Base-by-base conservation (phyloP, 306 rosid species). In the Begonia masoniana region DNA sequence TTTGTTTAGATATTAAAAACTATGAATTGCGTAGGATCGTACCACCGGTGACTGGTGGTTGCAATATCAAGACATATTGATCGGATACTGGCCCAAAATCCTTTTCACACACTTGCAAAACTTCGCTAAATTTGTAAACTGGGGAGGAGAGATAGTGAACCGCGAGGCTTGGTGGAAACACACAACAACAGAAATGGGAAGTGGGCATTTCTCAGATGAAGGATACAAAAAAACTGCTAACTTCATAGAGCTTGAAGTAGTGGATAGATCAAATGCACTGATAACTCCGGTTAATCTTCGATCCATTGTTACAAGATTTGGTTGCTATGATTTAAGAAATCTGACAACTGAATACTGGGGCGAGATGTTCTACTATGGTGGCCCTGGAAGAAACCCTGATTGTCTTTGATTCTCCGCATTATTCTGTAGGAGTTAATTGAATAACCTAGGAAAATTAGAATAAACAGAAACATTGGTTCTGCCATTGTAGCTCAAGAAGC, bases 91-190 rank as follows among this genome's bases (percentile, higher is more conserved):
- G 99, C 96, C 99, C 13, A 74, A 94, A 0, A 83, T 81, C 84
- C 63, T 91, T 12, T 91, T 91, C 82, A 85, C 99, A 3, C 86
- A 91, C 67, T 68, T 86, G 60, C 87, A 91, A 0, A 92, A 91
- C 14, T 83, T 94, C 64, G 99, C 99, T 24, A 78, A 94, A 57
- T 82, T 83, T 94, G 71, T 91, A 12, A 95, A 86, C 39, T 91
- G 99, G 99, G 99, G 99, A 62, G 99, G 99, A 10, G 99, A 91
- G 61, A 92, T 91, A 39, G 99, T 91, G 1, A 91, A 91, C 47
- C 78, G 94, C 4, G 66, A 76, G 61, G 50, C 77, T 11, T 91
- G 75, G 15, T 94, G 99, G 14, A 76, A 79, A 35, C 99, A 91
- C 65, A 91, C 99, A 9, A 78, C 94, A 23, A 91, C 99, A 0